A percentile compares a stretch with the other conserved stretches of the same genome.
Conservation (phyloP, 352 stramenopile species). For the Globisporangium viniferum region DNA sequence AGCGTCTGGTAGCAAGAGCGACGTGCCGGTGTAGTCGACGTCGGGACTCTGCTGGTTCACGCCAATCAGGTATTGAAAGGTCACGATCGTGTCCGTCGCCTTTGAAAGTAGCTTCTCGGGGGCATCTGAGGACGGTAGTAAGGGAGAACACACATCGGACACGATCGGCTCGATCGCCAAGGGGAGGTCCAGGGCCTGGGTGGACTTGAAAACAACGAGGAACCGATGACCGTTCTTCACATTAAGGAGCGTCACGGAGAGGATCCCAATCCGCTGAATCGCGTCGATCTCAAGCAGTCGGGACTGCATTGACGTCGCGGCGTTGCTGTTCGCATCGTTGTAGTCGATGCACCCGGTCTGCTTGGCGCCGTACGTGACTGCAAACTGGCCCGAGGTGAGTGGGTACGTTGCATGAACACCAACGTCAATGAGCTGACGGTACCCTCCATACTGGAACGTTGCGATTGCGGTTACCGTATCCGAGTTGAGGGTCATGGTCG, state of each 20-base stretch:
- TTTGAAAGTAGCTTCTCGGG: conserved; percentile 37
- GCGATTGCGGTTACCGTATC: conserved; percentile 28
- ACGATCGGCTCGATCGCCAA: conserved; percentile 30
- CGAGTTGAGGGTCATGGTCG: conserved; percentile 47
- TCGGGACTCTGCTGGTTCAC: conserved; percentile 24
- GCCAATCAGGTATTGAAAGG: conserved; percentile 60
- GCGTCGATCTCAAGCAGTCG: conserved; percentile 41
- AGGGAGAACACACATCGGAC: conserved; percentile 54
- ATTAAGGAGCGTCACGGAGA: conserved; percentile 34
- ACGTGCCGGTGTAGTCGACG: conserved; percentile 27
- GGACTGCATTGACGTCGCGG: conserved; percentile 38
- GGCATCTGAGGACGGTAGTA: conserved; percentile 35
- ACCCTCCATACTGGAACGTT: conserved; percentile 43
- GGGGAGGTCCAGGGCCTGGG: conserved; percentile 40
- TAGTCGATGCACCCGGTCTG: conserved; percentile 52
- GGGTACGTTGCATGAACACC: conserved; percentile 49
- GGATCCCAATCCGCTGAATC: conserved; percentile 45
- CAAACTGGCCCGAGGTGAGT: conserved; percentile 63
- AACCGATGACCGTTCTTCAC: conserved; percentile 66
- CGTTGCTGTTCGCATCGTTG: conserved; percentile 37
- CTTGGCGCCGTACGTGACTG: conserved; percentile 36
- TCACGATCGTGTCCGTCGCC: conserved; percentile 35
- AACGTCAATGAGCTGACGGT: conserved; percentile 67
- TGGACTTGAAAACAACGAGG: conserved; percentile 51
- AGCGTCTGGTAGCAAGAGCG: conserved; percentile 25